Base-by-base conservation (phyloP, 768 basidiomycete species). In the Imleria badia region DNA sequence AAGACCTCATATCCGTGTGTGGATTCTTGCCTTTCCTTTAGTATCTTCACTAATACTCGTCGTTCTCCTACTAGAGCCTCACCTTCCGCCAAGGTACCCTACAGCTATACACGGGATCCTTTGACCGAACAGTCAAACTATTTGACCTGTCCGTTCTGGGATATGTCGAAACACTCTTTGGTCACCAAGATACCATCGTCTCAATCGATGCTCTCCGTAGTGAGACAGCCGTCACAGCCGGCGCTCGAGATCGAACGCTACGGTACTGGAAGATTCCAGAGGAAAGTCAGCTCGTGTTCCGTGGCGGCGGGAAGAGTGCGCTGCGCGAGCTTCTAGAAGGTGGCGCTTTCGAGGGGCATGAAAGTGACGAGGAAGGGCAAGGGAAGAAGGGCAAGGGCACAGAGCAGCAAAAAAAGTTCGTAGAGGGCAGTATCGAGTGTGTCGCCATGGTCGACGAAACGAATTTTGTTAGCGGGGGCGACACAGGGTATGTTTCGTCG, bases 251-350 rank as follows among this genome's bases (percentile, higher is more conserved):
- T 76, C 88, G 92, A 67, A 97, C 94, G 0, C 82, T 87, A 55
- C 81, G 97, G 34, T 98, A 84, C 73, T 99, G 96, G 96, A 98
- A 98, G 74, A 89, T 98, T 48, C 84, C 85, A 35, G 96, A 99
- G 49, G 94, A 98, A 72, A 91, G 82, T 13, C 96, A 98, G 66
- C 78, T 99, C 23, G 94, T 99, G 8, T 98, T 98, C 66, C 83
- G 97, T 35, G 97, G 96, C 23, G 97, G 97, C n/a, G 94, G 89
- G 6, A 80, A 83, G 61, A 94, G 88, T 72, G 81, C 81, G 34
- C 77, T 91, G 60, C 76, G 89, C 50, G 89, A 93, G 66, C 82
- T 91, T 9, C 66, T 94, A 26, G 94, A 96, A 59, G 90, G 91
- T 1, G 85, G 84, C 13, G 75, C 86, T 31, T 75, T 80, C 26